Conservation (phyloP, 2,329 filamentous ascomycete species). For the Corniculantispora saksenae region DNA sequence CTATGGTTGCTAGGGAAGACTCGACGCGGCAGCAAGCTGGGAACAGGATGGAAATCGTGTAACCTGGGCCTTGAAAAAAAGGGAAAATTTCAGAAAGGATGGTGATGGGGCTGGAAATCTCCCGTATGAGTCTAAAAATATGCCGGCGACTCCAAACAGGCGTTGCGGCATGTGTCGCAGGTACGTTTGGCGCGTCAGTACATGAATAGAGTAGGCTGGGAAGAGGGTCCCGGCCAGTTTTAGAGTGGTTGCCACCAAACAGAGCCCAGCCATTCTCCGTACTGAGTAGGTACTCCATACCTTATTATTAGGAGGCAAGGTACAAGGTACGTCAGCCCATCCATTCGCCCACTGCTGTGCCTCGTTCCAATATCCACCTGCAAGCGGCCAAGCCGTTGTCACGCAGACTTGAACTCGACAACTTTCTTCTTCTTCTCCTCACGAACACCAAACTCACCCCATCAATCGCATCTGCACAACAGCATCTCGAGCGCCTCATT, state of each 20-base stretch:
- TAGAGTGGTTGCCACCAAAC: neutral
- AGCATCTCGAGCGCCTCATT: neutral
- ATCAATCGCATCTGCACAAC: constrained; percentile 1
- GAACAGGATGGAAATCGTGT: no score
- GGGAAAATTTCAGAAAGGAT: neutral
- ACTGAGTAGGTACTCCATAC: no score
- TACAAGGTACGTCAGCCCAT: neutral
- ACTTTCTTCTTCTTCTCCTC: constrained; percentile 3
- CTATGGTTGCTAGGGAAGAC: constrained; percentile 1
- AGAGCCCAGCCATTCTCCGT: no score
- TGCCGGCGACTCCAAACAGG: neutral
- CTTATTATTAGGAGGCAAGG: no score
- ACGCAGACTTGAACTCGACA: constrained; percentile 14
- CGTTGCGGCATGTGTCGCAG: constrained; percentile 14
- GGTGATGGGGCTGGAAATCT: no score
- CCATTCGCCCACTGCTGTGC: constrained; percentile 11
- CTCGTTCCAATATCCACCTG: constrained; percentile 9
- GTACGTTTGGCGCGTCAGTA: neutral
- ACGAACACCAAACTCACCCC: neutral
- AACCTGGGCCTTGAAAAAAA: neutral
- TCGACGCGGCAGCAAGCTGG: neutral
- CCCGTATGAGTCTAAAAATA: neutral
- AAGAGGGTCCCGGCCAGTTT: neutral
- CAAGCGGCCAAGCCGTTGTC: constrained; percentile 3
- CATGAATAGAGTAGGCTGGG: neutral